A percentile compares a stretch with the other conserved stretches of the same genome.
phyloP scores from a whole-genome alignment of 495 filamentous ascomycete genomes.

The Penicillium flavigenum region DNA sequence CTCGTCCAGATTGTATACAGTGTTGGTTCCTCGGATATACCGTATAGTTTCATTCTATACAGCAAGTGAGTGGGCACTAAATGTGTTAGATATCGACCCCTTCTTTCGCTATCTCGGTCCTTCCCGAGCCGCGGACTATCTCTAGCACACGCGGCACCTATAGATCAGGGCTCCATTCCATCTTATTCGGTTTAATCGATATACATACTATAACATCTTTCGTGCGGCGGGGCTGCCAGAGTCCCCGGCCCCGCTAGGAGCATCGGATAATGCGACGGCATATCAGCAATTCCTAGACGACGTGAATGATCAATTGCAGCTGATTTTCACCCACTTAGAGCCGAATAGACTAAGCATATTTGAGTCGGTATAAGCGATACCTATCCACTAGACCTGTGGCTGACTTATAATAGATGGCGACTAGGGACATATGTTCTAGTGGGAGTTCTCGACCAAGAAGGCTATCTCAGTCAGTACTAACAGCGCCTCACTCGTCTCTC shows the following conservation, averaged over 20 bases:
- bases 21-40: constrained; percentile 6
- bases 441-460: constrained; percentile 7
- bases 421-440: constrained; percentile 12
- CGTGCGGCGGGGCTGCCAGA: neutral
- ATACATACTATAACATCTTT: constrained; percentile 11
- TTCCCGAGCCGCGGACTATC: neutral
- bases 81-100: constrained; percentile 11
- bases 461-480: constrained; percentile 7
- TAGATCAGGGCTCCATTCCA: constrained; percentile 11
- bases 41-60: constrained; percentile 9
- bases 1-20: constrained; percentile 5
- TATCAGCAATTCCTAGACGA: constrained; percentile 17
- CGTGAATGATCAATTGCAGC: constrained; percentile 9
- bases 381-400: neutral
- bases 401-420: constrained; percentile 13
- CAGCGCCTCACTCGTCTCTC: constrained; percentile 1
- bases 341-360: constrained; percentile 11
- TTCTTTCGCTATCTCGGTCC: constrained; percentile 8
- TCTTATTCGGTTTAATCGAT: constrained; percentile 15
- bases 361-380: neutral
- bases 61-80: constrained; percentile 8
- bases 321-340: neutral
- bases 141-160: constrained; percentile 6
- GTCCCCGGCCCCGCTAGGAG: neutral
- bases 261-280: constrained; percentile 12